phyloP scores from a whole-genome alignment of 2,329 filamentous ascomycete genomes.

The Cercospora beticola region DNA sequence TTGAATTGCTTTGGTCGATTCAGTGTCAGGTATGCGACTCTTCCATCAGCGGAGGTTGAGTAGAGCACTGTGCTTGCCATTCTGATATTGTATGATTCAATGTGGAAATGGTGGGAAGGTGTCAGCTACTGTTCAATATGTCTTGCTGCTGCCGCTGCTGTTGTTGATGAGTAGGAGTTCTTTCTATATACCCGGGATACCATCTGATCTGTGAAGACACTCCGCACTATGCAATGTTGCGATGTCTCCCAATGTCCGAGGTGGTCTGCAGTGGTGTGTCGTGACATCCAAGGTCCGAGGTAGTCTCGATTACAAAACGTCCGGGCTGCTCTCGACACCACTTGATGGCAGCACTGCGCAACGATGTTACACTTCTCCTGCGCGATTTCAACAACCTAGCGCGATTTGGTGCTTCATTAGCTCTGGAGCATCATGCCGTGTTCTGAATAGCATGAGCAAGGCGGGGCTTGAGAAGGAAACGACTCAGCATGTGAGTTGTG shows the following conservation, averaged over 20 bases:
- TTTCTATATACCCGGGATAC: not conserved
- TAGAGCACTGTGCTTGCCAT: conserved; percentile 12
- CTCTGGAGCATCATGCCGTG: not conserved
- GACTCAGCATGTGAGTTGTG: not conserved
- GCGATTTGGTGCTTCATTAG: not conserved
- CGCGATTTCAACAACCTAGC: not conserved
- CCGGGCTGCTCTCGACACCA: not conserved
- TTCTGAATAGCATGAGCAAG: not conserved
- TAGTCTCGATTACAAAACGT: not conserved
- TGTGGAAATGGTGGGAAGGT: not conserved
- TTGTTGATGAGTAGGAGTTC: not conserved
- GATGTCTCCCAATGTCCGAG: not conserved
- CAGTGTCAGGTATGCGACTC: conserved; percentile 8
- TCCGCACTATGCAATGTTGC: not conserved
- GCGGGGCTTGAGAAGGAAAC: not conserved
- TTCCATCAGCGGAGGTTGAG: conserved; percentile 8
- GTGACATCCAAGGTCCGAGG: not conserved
- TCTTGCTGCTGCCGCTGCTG: not conserved
- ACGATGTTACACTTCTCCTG: not conserved
- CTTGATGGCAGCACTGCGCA: not conserved
- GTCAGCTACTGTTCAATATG: not conserved
- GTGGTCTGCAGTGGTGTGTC: not conserved
- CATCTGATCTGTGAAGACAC: not conserved
- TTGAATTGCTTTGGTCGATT: conserved; percentile 18
- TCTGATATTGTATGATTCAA: not conserved